phyloP scores from a whole-genome alignment of 2,329 filamentous ascomycete genomes.

The Paracorniculantispora psalliotae region DNA sequence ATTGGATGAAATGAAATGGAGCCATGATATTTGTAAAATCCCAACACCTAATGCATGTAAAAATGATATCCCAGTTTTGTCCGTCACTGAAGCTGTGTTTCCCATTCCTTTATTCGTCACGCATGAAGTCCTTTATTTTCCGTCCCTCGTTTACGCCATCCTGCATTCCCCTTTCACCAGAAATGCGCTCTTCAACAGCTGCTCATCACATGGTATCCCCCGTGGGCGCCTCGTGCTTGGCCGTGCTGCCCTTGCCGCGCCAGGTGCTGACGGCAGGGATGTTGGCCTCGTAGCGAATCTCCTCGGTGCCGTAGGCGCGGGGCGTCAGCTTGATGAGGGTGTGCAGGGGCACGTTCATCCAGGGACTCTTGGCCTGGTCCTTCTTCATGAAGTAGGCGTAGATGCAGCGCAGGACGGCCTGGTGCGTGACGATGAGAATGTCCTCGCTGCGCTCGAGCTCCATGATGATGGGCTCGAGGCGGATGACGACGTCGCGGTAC shows the following conservation, averaged over 20 bases:
- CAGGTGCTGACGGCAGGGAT: slow-evolving; percentile 96
- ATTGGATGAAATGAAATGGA: too few relatives aligned
- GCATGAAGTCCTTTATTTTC: background rate
- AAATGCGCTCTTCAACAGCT: background rate
- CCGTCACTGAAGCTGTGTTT: background rate
- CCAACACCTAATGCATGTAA: slow-evolving; percentile 8
- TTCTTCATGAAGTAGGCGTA: slow-evolving; percentile 99
- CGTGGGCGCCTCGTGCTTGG: slow-evolving; percentile 71
- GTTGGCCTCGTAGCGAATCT: slow-evolving; percentile 81
- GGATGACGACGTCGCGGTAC: slow-evolving; percentile 93
- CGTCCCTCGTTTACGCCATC: background rate
- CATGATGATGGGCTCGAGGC: slow-evolving; percentile 98
- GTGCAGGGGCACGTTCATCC: slow-evolving; percentile 98
- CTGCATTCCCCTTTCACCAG: background rate
- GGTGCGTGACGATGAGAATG: slow-evolving; percentile 95
- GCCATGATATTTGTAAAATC: slow-evolving; percentile 1
- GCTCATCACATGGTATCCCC: slow-evolving; percentile 29
- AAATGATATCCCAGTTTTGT: background rate
- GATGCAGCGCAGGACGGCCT: slow-evolving; percentile 93
- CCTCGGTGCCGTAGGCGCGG: slow-evolving; percentile 86
- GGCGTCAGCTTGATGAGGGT: slow-evolving; percentile 96
- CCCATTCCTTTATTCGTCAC: background rate
- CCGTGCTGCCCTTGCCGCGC: slow-evolving; percentile 87
- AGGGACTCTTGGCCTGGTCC: slow-evolving; percentile 84
- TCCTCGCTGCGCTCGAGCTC: slow-evolving; percentile 94